phyloP scores from a whole-genome alignment of 2,329 filamentous ascomycete genomes.

The Cladobotryum mycophilum region DNA sequence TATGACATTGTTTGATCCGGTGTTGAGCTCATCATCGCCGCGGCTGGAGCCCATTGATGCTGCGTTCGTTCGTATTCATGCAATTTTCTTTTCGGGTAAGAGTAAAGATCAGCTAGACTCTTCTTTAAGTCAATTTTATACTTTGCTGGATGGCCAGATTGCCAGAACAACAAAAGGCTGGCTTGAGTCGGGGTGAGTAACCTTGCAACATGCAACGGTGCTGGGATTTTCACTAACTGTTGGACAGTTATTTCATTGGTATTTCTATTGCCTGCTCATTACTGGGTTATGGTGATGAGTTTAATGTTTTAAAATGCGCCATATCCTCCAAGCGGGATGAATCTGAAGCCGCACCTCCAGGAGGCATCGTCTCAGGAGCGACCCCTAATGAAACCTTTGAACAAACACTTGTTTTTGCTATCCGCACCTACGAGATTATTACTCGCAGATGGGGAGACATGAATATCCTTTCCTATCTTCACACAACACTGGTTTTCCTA shows the following conservation, averaged over 20 bases:
- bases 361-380: slow-evolving; percentile 14
- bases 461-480: slow-evolving; percentile 56
- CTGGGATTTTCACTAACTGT: slow-evolving; percentile 3
- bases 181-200: slow-evolving; percentile 39
- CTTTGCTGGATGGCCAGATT: slow-evolving; percentile 52
- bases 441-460: slow-evolving; percentile 48
- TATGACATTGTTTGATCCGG: slow-evolving; percentile 60
- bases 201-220: no score
- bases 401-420: slow-evolving; percentile 35
- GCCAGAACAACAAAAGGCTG: slow-evolving; percentile 43
- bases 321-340: slow-evolving; percentile 27
- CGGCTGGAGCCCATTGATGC: slow-evolving; percentile 43
- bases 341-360: slow-evolving; percentile 20
- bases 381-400: slow-evolving; percentile 23
- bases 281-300: slow-evolving; percentile 30
- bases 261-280: slow-evolving; percentile 28
- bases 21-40: slow-evolving; percentile 34
- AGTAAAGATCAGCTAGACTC: slow-evolving; percentile 39
- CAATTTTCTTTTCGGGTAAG: slow-evolving; percentile 53
- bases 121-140: slow-evolving; percentile 44
- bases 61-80: slow-evolving; percentile 58
- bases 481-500: slow-evolving; percentile 57
- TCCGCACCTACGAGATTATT: slow-evolving; percentile 39
- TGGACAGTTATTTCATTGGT: slow-evolving; percentile 25
- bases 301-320: slow-evolving; percentile 40